Evolutionary conservation across 345 rosid genomes (phyloP), one percentile per base, ranked within the genome.

Genomic region (Streptanthus diversifolius): DNA sequence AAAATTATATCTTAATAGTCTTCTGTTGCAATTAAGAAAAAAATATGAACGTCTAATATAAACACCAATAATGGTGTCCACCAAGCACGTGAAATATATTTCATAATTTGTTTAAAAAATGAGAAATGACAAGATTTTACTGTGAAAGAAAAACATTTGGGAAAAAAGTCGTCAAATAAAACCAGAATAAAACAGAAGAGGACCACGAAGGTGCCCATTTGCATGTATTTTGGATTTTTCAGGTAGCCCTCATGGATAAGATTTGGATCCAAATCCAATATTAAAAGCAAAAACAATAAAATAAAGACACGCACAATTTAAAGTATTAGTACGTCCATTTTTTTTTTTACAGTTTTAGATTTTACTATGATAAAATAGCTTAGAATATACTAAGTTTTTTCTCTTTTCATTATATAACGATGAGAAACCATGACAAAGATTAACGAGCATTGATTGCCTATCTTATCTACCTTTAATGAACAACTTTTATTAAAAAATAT

Each of bases 131-230:
- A 29, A 52, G 35, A 41, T 5, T 17, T 33, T 64, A 55, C 66
- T 12, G 17, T 33, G 9, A 27, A 12, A 36, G 10, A 66, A 67
- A 74, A 29, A 58, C 5, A 59, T 29, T 36, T 29, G 68, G 45
- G 3, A 9, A 67, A 74, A 47, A 74, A 58, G 45, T 74, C 55
- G 37, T 67, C 61, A 59, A 49, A 67, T 51, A 67, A 66, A 27
- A 51, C 68, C 68, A 71, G 41, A 72, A 49, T 27, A 14, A 54
- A 74, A 58, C 73, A 67, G 78, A 61, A 36, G 48, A 61, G 73
- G 73, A 67, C 73, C 73, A 49, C 78, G 68, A 39, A 49, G 37
- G 73, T 67, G 55, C 45, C 78, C 78, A 74, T 67, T 67, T 67
- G 73, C 79, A 48, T 10, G 68, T 49, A 43, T 66, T 40, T 75